Evolutionary conservation across 371 early-diverging fungal species (phyloP).

Genomic region (Mucor irregularis): DNA sequence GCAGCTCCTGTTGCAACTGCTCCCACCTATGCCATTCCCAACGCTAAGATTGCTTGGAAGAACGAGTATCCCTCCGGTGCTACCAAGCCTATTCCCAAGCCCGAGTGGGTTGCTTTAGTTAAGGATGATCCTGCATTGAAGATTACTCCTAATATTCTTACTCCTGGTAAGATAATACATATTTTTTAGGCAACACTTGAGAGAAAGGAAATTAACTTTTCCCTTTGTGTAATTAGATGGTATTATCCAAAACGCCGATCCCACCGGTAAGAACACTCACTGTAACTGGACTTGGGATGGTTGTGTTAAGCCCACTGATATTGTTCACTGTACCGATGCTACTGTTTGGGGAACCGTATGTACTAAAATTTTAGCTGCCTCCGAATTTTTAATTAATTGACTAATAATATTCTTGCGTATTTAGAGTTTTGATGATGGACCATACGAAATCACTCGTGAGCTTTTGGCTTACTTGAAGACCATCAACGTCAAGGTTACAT

Average conservation of each 20-base stretch:
- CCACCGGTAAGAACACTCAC: slow-evolving; percentile 30
- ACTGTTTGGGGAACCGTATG: slow-evolving; percentile 46
- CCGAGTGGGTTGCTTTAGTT: slow-evolving; percentile 48
- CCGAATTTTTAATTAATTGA: neutral
- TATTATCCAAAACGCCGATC: slow-evolving; percentile 28
- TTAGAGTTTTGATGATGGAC: slow-evolving; percentile 46
- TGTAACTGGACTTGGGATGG: slow-evolving; percentile 61
- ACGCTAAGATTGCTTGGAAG: slow-evolving; percentile 25
- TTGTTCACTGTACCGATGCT: slow-evolving; percentile 44
- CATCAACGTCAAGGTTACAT: slow-evolving; percentile 45
- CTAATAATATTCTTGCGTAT: neutral
- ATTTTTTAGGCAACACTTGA: too few species aligned
- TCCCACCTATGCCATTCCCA: slow-evolving; percentile 16
- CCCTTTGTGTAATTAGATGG: slow-evolving; percentile 8
- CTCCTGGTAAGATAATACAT: slow-evolving; percentile 18
- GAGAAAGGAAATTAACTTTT: neutral
- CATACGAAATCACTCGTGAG: slow-evolving; percentile 31
- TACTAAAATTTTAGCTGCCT: neutral
- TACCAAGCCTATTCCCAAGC: slow-evolving; percentile 36
- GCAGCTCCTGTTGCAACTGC: slow-evolving; percentile 3
- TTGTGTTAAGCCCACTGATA: slow-evolving; percentile 51
- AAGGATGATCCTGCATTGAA: slow-evolving; percentile 25
- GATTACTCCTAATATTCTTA: slow-evolving; percentile 22
- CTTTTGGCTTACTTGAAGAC: slow-evolving; percentile 36
- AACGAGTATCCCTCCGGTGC: slow-evolving; percentile 35